These are phyloP conservation scores for Epithemia pelagica DNA, from an alignment of 108 stramenopile genomes.

Conservation along the genomic window DNA sequence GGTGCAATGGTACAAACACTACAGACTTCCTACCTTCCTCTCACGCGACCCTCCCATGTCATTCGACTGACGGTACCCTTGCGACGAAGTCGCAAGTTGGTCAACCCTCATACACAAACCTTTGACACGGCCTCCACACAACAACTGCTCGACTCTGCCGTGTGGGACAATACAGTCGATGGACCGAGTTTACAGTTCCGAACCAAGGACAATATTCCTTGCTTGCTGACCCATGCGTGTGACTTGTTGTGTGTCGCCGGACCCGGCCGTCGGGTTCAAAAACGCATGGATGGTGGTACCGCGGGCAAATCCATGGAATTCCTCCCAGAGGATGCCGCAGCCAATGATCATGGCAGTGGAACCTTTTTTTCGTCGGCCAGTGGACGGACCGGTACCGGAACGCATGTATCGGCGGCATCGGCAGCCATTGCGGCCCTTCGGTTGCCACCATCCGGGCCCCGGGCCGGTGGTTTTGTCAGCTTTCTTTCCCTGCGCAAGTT, in stretches of 20 bases:
- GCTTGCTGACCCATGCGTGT: neutral
- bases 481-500: constrained; percentile 58
- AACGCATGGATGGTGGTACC: neutral
- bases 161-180: constrained; percentile 10
- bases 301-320: neutral
- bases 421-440: neutral
- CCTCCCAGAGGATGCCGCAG: neutral
- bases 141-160: neutral
- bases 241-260: constrained; percentile 10
- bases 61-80: neutral
- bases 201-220: constrained; percentile 7
- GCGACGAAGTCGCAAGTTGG: neutral
- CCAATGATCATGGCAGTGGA: neutral
- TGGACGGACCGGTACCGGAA: neutral
- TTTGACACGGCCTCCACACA: constrained; percentile 1
- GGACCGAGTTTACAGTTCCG: neutral
- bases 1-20: neutral
- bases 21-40: neutral
- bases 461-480: constrained; percentile 62
- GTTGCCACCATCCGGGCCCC: neutral
- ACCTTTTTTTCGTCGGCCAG: neutral
- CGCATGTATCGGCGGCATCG: neutral
- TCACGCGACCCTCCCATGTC: constrained; percentile 3
- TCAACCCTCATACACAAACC: neutral
- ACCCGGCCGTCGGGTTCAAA: neutral